These are phyloP conservation scores for Gonapodya sp. DNA, from an alignment of 192 early-diverging fungal genomes.

Conservation along the genomic window DNA sequence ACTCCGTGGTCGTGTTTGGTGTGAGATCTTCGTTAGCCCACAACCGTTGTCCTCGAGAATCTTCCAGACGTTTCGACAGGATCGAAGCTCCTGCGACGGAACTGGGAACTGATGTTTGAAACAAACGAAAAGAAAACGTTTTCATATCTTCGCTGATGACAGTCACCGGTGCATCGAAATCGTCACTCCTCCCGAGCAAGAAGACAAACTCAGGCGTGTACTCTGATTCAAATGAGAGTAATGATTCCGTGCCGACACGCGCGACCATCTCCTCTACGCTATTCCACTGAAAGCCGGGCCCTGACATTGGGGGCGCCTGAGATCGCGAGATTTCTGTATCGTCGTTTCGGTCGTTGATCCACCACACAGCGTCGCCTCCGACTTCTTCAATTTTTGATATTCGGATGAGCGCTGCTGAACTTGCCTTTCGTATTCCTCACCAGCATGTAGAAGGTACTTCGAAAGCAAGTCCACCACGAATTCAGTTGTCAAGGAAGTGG, in stretches of 20 bases:
- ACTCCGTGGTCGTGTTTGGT: constrained; percentile 32
- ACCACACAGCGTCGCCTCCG: constrained; percentile 13
- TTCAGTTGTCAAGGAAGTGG: constrained; percentile 30
- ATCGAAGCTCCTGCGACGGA: not conserved
- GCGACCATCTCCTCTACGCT: constrained; percentile 8
- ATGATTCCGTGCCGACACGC: not conserved
- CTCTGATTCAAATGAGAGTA: constrained; percentile 26
- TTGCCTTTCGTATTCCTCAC: constrained; percentile 64
- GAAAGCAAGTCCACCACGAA: constrained; percentile 50
- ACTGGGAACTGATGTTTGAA: constrained; percentile 53
- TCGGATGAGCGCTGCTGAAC: constrained; percentile 52
- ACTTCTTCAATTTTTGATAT: constrained; percentile 35
- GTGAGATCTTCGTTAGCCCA: constrained; percentile 76
- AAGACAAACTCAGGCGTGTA: constrained; percentile 67
- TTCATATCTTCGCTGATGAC: constrained; percentile 68
- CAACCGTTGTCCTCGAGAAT: constrained; percentile 22
- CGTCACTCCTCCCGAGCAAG: too few species aligned
- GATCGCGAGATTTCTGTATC: not conserved
- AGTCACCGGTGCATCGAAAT: constrained; percentile 71
- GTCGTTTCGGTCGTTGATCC: not conserved
- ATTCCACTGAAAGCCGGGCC: not conserved
- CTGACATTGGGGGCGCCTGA: not conserved
- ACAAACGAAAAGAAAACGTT: constrained; percentile 61
- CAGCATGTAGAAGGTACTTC: constrained; percentile 73
- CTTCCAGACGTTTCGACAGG: not conserved